Evolutionary conservation across 345 rosid species (phyloP).

Genomic region (Trapa bicornis): DNA sequence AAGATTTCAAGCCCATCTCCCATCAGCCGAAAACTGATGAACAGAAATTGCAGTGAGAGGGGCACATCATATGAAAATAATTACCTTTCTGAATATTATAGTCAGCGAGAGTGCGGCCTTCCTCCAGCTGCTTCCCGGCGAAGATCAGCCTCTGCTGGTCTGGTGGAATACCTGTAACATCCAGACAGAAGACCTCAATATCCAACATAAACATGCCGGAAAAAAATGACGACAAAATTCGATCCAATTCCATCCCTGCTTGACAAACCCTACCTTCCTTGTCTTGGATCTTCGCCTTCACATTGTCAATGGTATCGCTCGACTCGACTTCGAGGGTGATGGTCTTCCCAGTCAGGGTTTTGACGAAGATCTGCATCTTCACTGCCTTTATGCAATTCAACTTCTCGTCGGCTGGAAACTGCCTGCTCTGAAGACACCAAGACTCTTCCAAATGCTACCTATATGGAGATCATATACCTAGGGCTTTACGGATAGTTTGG

Average conservation of each 20-base stretch:
- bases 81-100: conserved; percentile 31
- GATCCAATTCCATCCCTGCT: background rate
- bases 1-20: no score
- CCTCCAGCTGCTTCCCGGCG: conserved; percentile 36
- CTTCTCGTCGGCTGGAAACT: conserved; percentile 1
- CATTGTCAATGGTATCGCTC: conserved; percentile 67
- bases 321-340: conserved; percentile 67
- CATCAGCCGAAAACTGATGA: background rate
- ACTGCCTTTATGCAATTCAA: background rate
- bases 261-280: conserved; percentile 34
- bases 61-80: background rate
- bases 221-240: background rate
- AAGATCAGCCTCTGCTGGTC: conserved; percentile 34
- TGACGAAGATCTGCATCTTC: conserved; percentile 66
- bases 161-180: conserved; percentile 15
- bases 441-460: background rate
- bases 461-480: background rate
- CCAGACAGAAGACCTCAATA: background rate
- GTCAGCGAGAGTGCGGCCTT: conserved; percentile 31
- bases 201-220: background rate
- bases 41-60: background rate
- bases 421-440: background rate
- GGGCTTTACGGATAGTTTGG: no score
- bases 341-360: conserved; percentile 66
- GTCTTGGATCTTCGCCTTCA: conserved; percentile 70